Evolutionary conservation across 768 basidiomycete genomes (phyloP).

Genomic region (Antrodiella citrinella): DNA sequence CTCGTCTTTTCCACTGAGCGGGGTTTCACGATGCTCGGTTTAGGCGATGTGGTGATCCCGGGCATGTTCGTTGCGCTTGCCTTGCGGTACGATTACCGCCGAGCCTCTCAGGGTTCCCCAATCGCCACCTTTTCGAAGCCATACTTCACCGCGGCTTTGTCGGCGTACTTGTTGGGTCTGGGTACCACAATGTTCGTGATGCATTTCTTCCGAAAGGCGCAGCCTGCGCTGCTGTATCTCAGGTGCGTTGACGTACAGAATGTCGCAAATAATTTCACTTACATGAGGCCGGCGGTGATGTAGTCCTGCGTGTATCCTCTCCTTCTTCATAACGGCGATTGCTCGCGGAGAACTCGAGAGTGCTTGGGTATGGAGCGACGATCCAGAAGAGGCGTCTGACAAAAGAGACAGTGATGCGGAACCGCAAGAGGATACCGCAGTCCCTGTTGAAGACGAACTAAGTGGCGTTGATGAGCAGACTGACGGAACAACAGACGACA

Average conservation of each 20-base stretch:
- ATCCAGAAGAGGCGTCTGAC: slow-evolving; percentile 18
- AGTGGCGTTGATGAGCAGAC: background rate
- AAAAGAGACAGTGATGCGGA: slow-evolving; percentile 1
- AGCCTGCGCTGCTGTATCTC: slow-evolving; percentile 90
- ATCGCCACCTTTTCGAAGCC: slow-evolving; percentile 46
- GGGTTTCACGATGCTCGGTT: slow-evolving; percentile 84
- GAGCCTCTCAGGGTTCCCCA: slow-evolving; percentile 20
- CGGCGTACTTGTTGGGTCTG: slow-evolving; percentile 70
- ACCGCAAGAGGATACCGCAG: background rate
- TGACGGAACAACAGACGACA: background rate
- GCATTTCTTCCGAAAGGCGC: slow-evolving; percentile 69
- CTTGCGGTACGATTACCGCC: slow-evolving; percentile 73
- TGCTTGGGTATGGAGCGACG: slow-evolving; percentile 70
- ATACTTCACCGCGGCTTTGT: slow-evolving; percentile 66
- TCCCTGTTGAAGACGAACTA: background rate
- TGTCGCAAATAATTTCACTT: background rate
- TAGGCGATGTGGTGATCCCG: slow-evolving; percentile 77
- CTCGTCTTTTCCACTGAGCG: slow-evolving; percentile 35
- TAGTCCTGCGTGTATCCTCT: slow-evolving; percentile 71
- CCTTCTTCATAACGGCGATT: slow-evolving; percentile 53
- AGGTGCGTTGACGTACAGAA: slow-evolving; percentile 40
- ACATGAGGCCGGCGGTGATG: slow-evolving; percentile 1
- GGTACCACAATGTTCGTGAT: slow-evolving; percentile 75
- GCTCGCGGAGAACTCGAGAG: slow-evolving; percentile 60
- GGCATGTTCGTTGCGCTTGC: slow-evolving; percentile 74